Evolutionary conservation across 2,329 filamentous ascomycete species (phyloP), one percentile per base, ranked within the genome.

Genomic region (Achaetomium macrosporum): DNA sequence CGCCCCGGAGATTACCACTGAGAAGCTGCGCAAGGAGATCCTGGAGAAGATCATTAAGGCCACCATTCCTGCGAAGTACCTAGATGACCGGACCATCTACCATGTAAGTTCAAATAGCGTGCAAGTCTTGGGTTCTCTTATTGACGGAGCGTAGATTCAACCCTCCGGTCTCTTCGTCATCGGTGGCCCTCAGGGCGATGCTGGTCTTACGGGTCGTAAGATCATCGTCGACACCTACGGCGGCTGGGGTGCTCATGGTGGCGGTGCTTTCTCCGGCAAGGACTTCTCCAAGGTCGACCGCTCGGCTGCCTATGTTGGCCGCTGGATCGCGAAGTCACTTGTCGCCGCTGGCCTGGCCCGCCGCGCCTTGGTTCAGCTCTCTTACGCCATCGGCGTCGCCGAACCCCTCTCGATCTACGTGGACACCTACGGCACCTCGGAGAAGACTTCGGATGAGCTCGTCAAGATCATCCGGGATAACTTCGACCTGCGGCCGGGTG

Each of bases 261-360:
- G 93, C 81, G 93, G 93, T 87, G 93, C 93, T 74, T 99, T 99
- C 88, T 97, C 93, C 68, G 93, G 93, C 69, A 99, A 99, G 87
- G 93, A 99, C 75, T 99, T 96, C 85, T 96, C 90, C 83, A 99
- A 99, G 84, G 93, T 99, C 76, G 93, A 99, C 73, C 89, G 93
- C 67, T 97, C 93, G 50, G 93, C 93, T 63, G 93, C 93, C 69
- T 99, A 99, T 79, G 85, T 97, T 65, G 91, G 83, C 64, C 90
- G 93, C 72, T 99, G 93, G 93, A 91, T 99, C 73, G 93, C 93
- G 77, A 99, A 99, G 84, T 99, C 93, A 40, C 83, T 99, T 61
- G 89, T 99, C 65, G 76, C 84, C 67, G 88, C 92, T 65, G 86
- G 87, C 66, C 87, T 99, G 58, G 88, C 88, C 67, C 91, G 93